Conservation (phyloP, 2,329 filamentous ascomycete species). For the Aureobasidium sp. region DNA sequence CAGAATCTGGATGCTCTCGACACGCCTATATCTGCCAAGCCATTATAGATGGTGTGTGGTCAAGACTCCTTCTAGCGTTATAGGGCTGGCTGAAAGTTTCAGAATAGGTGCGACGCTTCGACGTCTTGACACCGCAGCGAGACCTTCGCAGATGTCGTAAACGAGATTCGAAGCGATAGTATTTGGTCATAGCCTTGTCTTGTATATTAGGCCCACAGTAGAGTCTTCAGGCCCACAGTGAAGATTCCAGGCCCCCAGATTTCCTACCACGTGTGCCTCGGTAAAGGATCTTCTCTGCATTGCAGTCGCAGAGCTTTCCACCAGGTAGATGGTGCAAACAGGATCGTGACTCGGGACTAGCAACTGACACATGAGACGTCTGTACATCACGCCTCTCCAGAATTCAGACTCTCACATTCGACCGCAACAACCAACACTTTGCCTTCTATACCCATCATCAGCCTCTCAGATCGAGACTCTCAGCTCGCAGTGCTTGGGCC, state of each 20-base stretch:
- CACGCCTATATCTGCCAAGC: background rate
- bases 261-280: background rate
- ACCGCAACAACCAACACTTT: background rate
- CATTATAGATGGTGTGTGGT: background rate
- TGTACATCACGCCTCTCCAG: background rate
- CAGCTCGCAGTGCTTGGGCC: background rate
- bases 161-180: background rate
- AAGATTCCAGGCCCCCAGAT: background rate
- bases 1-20: background rate
- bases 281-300: background rate
- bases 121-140: background rate
- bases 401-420: background rate
- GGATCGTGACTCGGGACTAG: background rate
- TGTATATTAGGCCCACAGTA: background rate
- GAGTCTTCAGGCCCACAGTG: too few species aligned
- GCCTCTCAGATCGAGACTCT: background rate
- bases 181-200: background rate
- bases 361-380: background rate
- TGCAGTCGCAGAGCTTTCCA: background rate
- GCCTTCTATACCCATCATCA: background rate
- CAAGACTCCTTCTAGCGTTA: background rate
- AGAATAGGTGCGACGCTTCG: background rate
- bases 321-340: background rate
- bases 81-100: background rate
- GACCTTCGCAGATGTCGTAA: background rate